A percentile compares a stretch with the other conserved stretches of the same genome.
phyloP scores from a whole-genome alignment of 139 green algal genomes.

The Zygnema cylindricum region DNA sequence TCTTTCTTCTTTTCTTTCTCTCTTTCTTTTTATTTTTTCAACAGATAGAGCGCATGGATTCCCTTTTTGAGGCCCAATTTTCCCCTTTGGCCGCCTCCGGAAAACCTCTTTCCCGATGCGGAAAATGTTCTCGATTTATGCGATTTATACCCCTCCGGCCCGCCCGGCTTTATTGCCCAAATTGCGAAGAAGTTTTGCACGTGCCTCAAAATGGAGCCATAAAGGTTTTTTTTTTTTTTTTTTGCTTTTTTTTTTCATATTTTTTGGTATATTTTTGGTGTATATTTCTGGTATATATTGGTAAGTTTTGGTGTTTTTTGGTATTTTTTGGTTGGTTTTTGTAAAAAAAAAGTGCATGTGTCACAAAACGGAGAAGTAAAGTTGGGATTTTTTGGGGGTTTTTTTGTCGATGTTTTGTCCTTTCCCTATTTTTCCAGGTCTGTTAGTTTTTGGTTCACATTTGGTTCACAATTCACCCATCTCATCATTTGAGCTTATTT shows the following conservation, averaged over 20 bases:
- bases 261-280: too few species aligned
- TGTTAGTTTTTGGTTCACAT: too few species aligned
- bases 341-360: not conserved
- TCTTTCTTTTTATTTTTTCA: not conserved
- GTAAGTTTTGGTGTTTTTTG: too few species aligned
- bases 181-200: slow-evolving; percentile 84
- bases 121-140: slow-evolving; percentile 87
- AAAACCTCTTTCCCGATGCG: slow-evolving; percentile 76
- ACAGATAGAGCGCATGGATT: slow-evolving; percentile 86
- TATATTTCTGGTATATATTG: not conserved
- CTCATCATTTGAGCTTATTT: too few species aligned
- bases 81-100: slow-evolving; percentile 77
- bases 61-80: slow-evolving; percentile 89
- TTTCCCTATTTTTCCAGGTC: too few species aligned
- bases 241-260: too few species aligned
- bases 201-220: slow-evolving; percentile 75
- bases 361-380: too few species aligned
- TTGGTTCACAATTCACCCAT: too few species aligned
- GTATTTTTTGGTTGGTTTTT: not conserved
- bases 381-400: too few species aligned
- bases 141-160: slow-evolving; percentile 80
- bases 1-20: not conserved
- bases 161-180: slow-evolving; percentile 84
- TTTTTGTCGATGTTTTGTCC: too few species aligned
- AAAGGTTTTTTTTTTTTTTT: too few species aligned